phyloP scores from a whole-genome alignment of 1,284 basidiomycete genomes.

The Apiotrichum brassicae region DNA sequence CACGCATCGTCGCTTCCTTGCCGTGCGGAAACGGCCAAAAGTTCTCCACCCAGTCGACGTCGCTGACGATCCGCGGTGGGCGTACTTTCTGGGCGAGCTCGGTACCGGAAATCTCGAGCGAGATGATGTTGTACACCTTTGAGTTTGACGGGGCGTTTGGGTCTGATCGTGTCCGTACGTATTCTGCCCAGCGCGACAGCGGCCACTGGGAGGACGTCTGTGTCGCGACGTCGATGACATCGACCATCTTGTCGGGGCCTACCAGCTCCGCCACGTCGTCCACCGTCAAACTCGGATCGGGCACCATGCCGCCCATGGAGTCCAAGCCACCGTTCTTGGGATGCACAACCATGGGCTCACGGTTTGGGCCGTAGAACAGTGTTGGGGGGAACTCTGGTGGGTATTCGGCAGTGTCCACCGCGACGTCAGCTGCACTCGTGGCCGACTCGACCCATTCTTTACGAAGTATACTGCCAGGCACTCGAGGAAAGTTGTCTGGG shows the following conservation, averaged over 20 bases:
- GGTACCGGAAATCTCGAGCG: conserved; percentile 74
- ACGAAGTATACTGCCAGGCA: conserved; percentile 21
- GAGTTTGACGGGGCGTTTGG: conserved; percentile 11
- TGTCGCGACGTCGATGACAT: conserved; percentile 83
- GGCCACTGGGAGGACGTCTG: conserved; percentile 79
- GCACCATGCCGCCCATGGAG: conserved; percentile 42
- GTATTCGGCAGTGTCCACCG: not conserved
- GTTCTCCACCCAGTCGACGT: conserved; percentile 94
- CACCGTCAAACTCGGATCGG: conserved; percentile 35
- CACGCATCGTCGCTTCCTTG: conserved; percentile 17
- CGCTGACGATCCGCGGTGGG: conserved; percentile 76
- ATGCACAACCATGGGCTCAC: conserved; percentile 39
- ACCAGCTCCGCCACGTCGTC: conserved; percentile 72
- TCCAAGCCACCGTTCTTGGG: conserved; percentile 39
- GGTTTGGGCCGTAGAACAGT: conserved; percentile 36
- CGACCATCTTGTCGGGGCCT: conserved; percentile 68
- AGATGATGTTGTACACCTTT: conserved; percentile 85
- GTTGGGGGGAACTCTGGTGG: conserved; percentile 21
- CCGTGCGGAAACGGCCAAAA: conserved; percentile 61
- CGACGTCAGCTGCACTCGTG: not conserved
- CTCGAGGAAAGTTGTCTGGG: conserved; percentile 28
- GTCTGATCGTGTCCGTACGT: conserved; percentile 52
- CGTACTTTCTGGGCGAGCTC: conserved; percentile 66
- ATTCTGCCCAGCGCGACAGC: conserved; percentile 81
- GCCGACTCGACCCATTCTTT: conserved; percentile 32